Conservation (phyloP, 2,329 filamentous ascomycete genomes). For the Cryphonectria carpinicola region DNA sequence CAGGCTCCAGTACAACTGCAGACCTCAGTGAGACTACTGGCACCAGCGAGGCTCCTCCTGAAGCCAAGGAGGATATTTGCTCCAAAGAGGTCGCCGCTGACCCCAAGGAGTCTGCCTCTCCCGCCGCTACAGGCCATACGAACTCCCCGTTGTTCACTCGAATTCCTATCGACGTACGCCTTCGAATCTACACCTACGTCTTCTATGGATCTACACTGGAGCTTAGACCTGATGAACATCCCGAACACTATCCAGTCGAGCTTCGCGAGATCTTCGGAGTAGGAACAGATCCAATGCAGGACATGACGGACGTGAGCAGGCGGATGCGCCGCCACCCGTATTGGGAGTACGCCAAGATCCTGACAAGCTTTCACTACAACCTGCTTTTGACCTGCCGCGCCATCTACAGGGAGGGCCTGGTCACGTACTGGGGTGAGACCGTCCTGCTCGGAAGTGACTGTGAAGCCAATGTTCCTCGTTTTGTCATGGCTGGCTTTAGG, state of each 20-base stretch:
- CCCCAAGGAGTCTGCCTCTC: background rate
- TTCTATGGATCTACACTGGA: background rate
- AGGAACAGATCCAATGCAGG: background rate
- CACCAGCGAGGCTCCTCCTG: background rate
- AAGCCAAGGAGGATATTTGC: background rate
- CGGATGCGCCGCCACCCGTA: background rate
- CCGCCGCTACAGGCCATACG: background rate
- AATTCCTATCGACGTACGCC: background rate
- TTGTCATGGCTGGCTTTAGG: no score
- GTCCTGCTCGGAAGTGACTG: background rate
- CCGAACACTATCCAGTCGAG: background rate
- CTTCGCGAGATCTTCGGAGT: accelerated
- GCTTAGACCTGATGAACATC: background rate
- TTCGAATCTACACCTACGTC: background rate
- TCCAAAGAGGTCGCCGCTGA: background rate
- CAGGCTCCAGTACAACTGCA: background rate
- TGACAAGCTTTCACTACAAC: background rate
- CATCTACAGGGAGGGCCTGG: background rate
- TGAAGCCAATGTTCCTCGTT: no score
- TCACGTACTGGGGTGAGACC: background rate
- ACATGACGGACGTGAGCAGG: background rate
- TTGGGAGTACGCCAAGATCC: background rate
- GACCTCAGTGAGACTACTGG: background rate
- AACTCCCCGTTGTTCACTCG: background rate
- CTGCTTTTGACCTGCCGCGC: background rate